These are phyloP conservation scores for Leccinum truebloodii DNA, from an alignment of 768 basidiomycete species.

Conservation along the genomic window DNA sequence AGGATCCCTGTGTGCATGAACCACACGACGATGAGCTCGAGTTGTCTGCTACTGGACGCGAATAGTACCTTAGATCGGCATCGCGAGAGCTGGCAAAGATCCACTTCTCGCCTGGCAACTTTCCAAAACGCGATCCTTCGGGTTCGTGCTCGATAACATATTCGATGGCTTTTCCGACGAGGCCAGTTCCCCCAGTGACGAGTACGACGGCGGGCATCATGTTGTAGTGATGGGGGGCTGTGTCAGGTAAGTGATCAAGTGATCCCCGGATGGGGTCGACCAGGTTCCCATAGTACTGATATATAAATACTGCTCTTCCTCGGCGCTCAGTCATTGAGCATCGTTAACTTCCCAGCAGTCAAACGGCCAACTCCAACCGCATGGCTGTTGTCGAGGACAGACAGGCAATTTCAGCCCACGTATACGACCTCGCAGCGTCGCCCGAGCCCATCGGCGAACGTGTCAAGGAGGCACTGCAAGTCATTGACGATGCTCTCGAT, in stretches of 20 bases:
- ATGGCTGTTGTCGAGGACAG: constrained; percentile 43
- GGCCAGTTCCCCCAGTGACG: constrained; percentile 83
- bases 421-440: constrained; percentile 61
- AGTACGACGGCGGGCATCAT: constrained; percentile 54
- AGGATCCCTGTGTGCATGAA: constrained; percentile 51
- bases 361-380: constrained; percentile 1
- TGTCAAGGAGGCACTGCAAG: constrained; percentile 78
- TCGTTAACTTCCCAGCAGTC: constrained; percentile 9
- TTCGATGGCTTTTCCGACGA: constrained; percentile 85
- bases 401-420: constrained; percentile 52
- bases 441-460: constrained; percentile 53
- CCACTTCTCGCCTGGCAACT: constrained; percentile 77
- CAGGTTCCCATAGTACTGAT: constrained; percentile 15
- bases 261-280: neutral
- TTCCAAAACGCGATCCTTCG: constrained; percentile 77
- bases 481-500: constrained; percentile 78
- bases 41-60: neutral
- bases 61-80: constrained; percentile 74
- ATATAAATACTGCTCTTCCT: neutral
- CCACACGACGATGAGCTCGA: constrained; percentile 7
- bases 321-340: neutral
- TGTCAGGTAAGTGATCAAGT: neutral
- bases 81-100: constrained; percentile 79
- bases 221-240: neutral
- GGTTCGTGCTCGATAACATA: constrained; percentile 79